Evolutionary conservation across 2,329 filamentous ascomycete genomes (phyloP).

Genomic region (Microascus cirrosus): DNA sequence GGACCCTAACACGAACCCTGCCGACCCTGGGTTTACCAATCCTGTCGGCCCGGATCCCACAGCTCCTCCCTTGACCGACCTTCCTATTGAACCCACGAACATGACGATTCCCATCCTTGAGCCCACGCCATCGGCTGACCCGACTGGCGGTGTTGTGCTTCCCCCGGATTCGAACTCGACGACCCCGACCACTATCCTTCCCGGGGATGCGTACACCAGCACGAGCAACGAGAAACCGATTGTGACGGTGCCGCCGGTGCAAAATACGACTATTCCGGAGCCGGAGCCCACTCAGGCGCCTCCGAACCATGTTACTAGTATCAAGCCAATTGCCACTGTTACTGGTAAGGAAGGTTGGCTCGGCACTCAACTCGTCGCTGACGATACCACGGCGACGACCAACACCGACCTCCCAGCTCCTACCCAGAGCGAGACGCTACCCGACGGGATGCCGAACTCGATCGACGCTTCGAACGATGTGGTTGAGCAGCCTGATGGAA

Average conservation of each 20-base stretch:
- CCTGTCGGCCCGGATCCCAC: slow-evolving; percentile 2
- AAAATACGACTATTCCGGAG: not conserved
- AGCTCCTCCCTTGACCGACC: slow-evolving; percentile 3
- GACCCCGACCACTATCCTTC: not conserved
- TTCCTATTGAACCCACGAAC: slow-evolving; percentile 8
- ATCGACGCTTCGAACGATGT: slow-evolving; percentile 59
- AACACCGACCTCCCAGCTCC: slow-evolving; percentile 10
- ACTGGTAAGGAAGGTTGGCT: slow-evolving; percentile 7
- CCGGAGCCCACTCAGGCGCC: not conserved
- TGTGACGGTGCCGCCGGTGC: not conserved
- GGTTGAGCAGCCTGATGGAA: slow-evolving; percentile 45
- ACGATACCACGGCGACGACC: slow-evolving; percentile 8
- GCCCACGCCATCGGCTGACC: not conserved
- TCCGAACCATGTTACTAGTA: slow-evolving; percentile 9
- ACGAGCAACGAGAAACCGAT: not conserved
- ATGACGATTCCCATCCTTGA: slow-evolving; percentile 5
- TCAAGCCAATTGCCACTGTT: slow-evolving; percentile 7
- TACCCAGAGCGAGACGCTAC: slow-evolving; percentile 36
- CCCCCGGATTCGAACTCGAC: not conserved
- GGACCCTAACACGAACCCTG: slow-evolving; percentile 8
- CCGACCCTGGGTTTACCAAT: slow-evolving; percentile 7
- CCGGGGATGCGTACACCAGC: not conserved
- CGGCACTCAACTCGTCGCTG: slow-evolving; percentile 8
- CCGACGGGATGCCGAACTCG: slow-evolving; percentile 58
- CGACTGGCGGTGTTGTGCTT: not conserved